phyloP scores from a whole-genome alignment of 495 filamentous ascomycete species.

The Talaromyces thailandensis region DNA sequence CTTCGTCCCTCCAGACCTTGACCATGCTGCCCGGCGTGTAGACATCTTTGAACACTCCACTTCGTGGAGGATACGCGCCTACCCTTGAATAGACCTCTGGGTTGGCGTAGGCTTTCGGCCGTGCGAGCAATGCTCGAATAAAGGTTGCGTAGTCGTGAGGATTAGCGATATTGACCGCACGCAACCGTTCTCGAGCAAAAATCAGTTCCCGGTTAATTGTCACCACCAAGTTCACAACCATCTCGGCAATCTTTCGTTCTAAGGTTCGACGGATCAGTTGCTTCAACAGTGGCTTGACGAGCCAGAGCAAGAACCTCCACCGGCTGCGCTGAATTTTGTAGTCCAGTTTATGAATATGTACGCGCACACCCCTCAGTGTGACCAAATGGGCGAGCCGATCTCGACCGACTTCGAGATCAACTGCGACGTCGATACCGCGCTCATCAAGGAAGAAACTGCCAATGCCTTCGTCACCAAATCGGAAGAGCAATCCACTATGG shows the following conservation, averaged over 20 bases:
- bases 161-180: slow-evolving; percentile 74
- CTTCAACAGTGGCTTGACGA: slow-evolving; percentile 76
- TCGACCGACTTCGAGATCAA: slow-evolving; percentile 72
- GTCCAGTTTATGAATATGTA: slow-evolving; percentile 77
- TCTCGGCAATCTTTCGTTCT: slow-evolving; percentile 66
- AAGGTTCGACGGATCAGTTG: slow-evolving; percentile 70
- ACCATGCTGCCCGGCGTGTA: slow-evolving; percentile 86
- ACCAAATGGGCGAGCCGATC: slow-evolving; percentile 72
- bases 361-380: slow-evolving; percentile 62
- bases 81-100: slow-evolving; percentile 65
- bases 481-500: slow-evolving; percentile 58
- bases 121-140: slow-evolving; percentile 67
- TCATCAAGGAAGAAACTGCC: slow-evolving; percentile 78
- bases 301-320: slow-evolving; percentile 69
- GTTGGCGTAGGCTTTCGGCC: slow-evolving; percentile 55
- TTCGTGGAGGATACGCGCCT: slow-evolving; percentile 52
- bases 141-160: slow-evolving; percentile 75
- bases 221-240: slow-evolving; percentile 59
- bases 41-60: slow-evolving; percentile 68
- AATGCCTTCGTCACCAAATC: slow-evolving; percentile 71
- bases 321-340: slow-evolving; percentile 67
- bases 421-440: slow-evolving; percentile 73
- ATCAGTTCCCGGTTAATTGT: slow-evolving; percentile 76
- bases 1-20: slow-evolving; percentile 80
- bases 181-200: slow-evolving; percentile 75